Evolutionary conservation across 768 basidiomycete species (phyloP).

Genomic region (Pleurotus eryngii): DNA sequence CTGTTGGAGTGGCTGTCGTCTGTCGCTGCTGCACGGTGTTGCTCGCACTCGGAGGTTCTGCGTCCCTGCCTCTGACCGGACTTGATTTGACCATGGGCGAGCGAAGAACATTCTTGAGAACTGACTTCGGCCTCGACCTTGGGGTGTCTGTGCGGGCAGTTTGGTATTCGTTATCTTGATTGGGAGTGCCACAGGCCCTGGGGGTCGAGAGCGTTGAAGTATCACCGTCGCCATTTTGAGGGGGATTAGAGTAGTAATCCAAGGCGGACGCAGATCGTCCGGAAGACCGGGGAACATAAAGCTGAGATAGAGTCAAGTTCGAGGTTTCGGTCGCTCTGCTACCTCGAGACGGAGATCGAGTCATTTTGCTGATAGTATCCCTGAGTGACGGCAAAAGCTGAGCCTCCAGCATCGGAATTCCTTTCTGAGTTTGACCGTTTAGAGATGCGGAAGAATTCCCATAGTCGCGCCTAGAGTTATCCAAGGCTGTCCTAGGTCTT

Average conservation of each 20-base stretch:
- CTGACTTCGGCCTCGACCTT: constrained; percentile 28
- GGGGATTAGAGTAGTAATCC: neutral
- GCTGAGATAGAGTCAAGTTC: constrained; percentile 10
- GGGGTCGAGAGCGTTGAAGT: too few relatives aligned
- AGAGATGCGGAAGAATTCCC: neutral
- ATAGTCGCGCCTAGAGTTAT: neutral
- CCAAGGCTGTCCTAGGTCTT: neutral
- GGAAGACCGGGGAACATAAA: constrained; percentile 9
- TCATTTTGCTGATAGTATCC: constrained; percentile 76
- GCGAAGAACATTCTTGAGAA: constrained; percentile 36
- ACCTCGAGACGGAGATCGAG: constrained; percentile 42
- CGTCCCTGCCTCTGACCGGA: constrained; percentile 7
- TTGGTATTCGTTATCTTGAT: too few relatives aligned
- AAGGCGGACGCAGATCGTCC: neutral
- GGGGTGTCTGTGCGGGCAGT: neutral
- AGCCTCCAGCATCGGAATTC: constrained; percentile 58
- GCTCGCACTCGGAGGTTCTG: constrained; percentile 7
- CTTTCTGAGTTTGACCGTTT: constrained; percentile 39
- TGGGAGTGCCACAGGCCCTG: too few relatives aligned
- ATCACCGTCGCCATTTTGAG: too few relatives aligned
- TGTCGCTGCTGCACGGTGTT: constrained; percentile 21
- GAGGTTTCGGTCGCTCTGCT: neutral
- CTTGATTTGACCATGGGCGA: constrained; percentile 29
- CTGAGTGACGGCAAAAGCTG: constrained; percentile 67
- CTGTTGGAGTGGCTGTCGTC: constrained; percentile 26